Evolutionary conservation across 768 basidiomycete species (phyloP), one percentile per base, ranked within the genome.

Genomic region (Leccinum arenicola): DNA sequence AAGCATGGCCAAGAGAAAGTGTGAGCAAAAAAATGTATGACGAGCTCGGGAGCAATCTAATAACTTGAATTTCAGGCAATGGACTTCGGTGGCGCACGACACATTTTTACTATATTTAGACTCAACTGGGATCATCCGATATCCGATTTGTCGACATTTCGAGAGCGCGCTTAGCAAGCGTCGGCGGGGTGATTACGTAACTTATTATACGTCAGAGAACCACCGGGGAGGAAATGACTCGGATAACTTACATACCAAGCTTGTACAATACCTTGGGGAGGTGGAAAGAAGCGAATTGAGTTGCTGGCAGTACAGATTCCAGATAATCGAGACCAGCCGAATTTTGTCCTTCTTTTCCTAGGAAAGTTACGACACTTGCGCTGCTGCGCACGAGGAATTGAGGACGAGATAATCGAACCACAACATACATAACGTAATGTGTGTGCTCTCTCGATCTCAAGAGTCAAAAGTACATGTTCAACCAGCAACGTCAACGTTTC

Each of bases 1-100:
- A 62, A 67, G 57, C 62, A 36, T 0, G 19, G 15, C 61, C 36
- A 64, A 64, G 48, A 52, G 43, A 55, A 55, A 54, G 21, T 6
- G 14, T 45, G 40, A 36, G 19, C 3, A 19, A 25, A 47, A 23
- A 52, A 60, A 49, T 60, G 29, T 60, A 60, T 33, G 31, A 27
- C 55, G 45, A n/a, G 21, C n/a, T 33, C 19, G 19, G 54, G 27
- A 15, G 29, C 27, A 54, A 57, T 49, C 45, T 21, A 25, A 48
- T 21, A 25, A 48, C 27, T 35, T 27, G 56, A 58, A 19, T 55
- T 56, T 48, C 35, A 40, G 33, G 29, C 19, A 45, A 48, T 19
- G 53, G 38, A 31, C 38, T 43, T 40, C 45, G 12, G 31, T 23
- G 45, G 47, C 50, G 36, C 29, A 48, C 23, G 50, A 57, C 48